Evolutionary conservation across 1,284 basidiomycete species (phyloP).

Genomic region (Ceratobasidium sp.): DNA sequence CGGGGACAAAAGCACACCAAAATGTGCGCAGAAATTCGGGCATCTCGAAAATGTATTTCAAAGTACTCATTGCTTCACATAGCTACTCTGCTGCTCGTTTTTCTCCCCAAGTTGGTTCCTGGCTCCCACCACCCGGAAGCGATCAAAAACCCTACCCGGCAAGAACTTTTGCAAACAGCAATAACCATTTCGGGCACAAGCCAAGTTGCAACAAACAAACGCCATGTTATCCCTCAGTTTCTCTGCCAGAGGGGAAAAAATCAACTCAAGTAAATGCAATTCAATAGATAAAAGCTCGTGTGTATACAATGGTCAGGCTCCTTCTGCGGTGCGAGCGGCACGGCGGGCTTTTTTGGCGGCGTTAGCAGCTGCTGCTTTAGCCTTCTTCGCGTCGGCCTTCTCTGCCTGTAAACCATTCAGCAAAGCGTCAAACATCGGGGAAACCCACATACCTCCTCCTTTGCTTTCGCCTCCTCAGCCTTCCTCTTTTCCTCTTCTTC

Average conservation of each 20-base stretch:
- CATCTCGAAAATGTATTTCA: too few relatives aligned
- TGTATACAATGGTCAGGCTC: not conserved
- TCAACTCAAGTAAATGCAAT: not conserved
- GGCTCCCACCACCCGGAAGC: too few relatives aligned
- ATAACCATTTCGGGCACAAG: not conserved
- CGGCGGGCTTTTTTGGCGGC: slow-evolving; percentile 96
- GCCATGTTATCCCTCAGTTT: too few relatives aligned
- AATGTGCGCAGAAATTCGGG: too few relatives aligned
- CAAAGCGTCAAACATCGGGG: not conserved
- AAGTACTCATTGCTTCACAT: too few relatives aligned
- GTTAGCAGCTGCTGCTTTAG: slow-evolving; percentile 85
- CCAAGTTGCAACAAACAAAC: too few relatives aligned
- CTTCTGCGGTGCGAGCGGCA: slow-evolving; percentile 62
- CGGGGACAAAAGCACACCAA: too few relatives aligned
- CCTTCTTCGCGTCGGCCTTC: slow-evolving; percentile 85
- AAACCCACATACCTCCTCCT: slow-evolving; percentile 74
- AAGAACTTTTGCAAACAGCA: too few relatives aligned
- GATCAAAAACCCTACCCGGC: too few relatives aligned
- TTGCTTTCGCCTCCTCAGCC: slow-evolving; percentile 76
- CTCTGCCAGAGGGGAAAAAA: not conserved
- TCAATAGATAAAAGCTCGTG: not conserved
- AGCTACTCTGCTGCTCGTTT: too few relatives aligned
- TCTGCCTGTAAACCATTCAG: slow-evolving; percentile 59
- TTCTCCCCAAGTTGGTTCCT: too few relatives aligned
- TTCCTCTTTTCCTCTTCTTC: slow-evolving; percentile 81